Evolutionary conservation across 2,329 filamentous ascomycete genomes (phyloP).

Genomic region (Aspergillus tanneri): DNA sequence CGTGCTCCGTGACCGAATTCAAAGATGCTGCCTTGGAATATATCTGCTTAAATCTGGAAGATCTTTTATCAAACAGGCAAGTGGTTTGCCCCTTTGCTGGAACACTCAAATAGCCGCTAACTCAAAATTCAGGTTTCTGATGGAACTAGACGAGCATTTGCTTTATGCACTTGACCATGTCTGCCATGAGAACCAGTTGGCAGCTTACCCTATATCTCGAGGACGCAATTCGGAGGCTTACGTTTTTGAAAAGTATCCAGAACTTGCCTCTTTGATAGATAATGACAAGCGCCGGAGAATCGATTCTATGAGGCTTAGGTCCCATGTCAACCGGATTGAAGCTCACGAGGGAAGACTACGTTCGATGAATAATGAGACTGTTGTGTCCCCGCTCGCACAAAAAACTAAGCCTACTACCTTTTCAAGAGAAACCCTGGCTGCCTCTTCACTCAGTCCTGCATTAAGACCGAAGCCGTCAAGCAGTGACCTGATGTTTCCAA

Average conservation of each 20-base stretch:
- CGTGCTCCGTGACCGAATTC: constrained; percentile 79
- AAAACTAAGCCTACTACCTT: constrained; percentile 40
- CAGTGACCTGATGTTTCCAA: constrained; percentile 84
- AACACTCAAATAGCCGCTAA: constrained; percentile 11
- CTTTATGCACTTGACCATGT: constrained; percentile 74
- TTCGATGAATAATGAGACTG: constrained; percentile 64
- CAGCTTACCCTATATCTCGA: constrained; percentile 72
- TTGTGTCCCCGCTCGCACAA: constrained; percentile 47
- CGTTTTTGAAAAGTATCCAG: constrained; percentile 47
- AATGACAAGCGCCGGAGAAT: constrained; percentile 61
- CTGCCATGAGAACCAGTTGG: constrained; percentile 78
- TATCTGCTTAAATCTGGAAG: constrained; percentile 85
- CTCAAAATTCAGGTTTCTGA: constrained; percentile 58
- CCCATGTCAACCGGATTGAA: constrained; percentile 64
- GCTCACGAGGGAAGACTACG: constrained; percentile 61
- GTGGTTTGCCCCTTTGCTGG: constrained; percentile 12
- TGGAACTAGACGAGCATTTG: constrained; percentile 82
- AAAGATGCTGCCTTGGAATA: constrained; percentile 88
- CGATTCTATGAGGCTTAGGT: constrained; percentile 71
- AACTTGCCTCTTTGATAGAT: constrained; percentile 41
- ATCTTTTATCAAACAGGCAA: constrained; percentile 82
- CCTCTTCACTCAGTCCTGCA: constrained; percentile 61
- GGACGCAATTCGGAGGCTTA: constrained; percentile 67
- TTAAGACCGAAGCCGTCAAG: constrained; percentile 67
- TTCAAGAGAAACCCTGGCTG: constrained; percentile 41